Conservation (phyloP, 164 flowering plant genomes). For the Magnolia officinalis region DNA sequence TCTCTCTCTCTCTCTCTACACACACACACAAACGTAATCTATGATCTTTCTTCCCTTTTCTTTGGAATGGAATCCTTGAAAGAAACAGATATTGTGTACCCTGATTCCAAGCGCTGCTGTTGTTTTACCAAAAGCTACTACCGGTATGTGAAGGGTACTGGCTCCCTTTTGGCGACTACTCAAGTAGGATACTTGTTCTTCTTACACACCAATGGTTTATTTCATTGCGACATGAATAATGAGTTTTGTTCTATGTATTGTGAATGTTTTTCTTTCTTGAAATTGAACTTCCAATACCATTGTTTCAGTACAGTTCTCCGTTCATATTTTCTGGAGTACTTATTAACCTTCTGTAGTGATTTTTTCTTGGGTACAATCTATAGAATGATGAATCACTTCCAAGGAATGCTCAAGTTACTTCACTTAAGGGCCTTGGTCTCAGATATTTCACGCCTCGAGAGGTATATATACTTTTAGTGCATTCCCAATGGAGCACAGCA, state of each 20-base stretch:
- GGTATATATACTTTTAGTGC: slow-evolving; percentile 34
- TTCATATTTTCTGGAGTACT: neutral
- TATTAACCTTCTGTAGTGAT: neutral
- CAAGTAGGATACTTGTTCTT: slow-evolving; percentile 41
- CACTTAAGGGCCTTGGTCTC: slow-evolving; percentile 57
- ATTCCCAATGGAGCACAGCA: neutral
- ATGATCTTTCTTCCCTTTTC: neutral
- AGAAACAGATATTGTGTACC: slow-evolving; percentile 78
- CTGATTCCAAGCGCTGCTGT: slow-evolving; percentile 89
- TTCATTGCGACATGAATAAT: too few relatives aligned
- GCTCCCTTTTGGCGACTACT: slow-evolving; percentile 80
- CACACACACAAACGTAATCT: neutral
- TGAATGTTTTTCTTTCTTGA: neutral
- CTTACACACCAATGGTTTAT: too few relatives aligned
- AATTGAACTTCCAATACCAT: too few relatives aligned
- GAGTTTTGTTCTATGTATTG: too few relatives aligned
- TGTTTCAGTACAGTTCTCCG: neutral
- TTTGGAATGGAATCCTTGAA: slow-evolving; percentile 32
- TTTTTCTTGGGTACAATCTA: neutral
- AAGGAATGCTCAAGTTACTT: slow-evolving; percentile 33
- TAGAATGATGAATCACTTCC: slow-evolving; percentile 33
- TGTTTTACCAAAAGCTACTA: slow-evolving; percentile 97
- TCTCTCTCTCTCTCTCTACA: neutral
- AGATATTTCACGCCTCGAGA: slow-evolving; percentile 96
- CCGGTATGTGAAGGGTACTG: slow-evolving; percentile 95